A percentile compares a stretch with the other conserved stretches of the same genome.
Conservation (phyloP, 2,329 filamentous ascomycete species). For the Aspergillus costaricaensis region DNA sequence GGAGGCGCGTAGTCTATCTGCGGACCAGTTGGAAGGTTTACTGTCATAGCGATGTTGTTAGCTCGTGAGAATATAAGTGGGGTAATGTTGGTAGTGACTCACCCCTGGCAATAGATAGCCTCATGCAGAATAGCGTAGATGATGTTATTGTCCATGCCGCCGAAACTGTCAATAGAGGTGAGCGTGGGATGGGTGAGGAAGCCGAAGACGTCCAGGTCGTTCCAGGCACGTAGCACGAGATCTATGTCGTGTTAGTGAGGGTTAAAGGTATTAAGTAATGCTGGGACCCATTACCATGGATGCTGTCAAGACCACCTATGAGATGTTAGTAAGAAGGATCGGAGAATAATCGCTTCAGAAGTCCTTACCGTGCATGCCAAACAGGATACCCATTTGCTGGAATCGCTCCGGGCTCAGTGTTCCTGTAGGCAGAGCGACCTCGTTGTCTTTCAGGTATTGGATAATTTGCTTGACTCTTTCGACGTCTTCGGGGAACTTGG, state of each 20-base stretch:
- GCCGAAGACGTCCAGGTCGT: conserved; percentile 75
- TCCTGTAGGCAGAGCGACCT: conserved; percentile 69
- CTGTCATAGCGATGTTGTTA: conserved; percentile 32
- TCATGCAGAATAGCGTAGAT: conserved; percentile 89
- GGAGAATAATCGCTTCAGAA: not conserved
- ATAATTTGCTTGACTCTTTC: conserved; percentile 67
- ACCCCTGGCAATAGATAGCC: conserved; percentile 77
- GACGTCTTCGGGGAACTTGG: conserved; percentile 81
- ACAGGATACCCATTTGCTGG: conserved; percentile 72
- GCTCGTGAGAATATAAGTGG: not conserved
- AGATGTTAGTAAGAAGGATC: conserved; percentile 13
- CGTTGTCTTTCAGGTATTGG: conserved; percentile 62
- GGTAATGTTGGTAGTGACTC: conserved; percentile 18
- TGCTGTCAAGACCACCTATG: conserved; percentile 65
- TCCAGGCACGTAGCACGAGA: conserved; percentile 67
- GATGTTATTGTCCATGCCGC: conserved; percentile 72
- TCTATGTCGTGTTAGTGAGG: conserved; percentile 39
- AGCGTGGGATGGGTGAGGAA: conserved; percentile 73
- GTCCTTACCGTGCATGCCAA: conserved; percentile 69
- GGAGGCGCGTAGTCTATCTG: conserved; percentile 45
- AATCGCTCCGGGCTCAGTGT: conserved; percentile 72
- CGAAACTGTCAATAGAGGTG: conserved; percentile 64
- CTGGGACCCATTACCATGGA: conserved; percentile 58
- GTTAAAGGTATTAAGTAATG: not conserved
- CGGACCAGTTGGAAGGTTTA: conserved; percentile 73